Evolutionary conservation across 345 rosid genomes (phyloP).

Genomic region (Syzygium aromaticum): DNA sequence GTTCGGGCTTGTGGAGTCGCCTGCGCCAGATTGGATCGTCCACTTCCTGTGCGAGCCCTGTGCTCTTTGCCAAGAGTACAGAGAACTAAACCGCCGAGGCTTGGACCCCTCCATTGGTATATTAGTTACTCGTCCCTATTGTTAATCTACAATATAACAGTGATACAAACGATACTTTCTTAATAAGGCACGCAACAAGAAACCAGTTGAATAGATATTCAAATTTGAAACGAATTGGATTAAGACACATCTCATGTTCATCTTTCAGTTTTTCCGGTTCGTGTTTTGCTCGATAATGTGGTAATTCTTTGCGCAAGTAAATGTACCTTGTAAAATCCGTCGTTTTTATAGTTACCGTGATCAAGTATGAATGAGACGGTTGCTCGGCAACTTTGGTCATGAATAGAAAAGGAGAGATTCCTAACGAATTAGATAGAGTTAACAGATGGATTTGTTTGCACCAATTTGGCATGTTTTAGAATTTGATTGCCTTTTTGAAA

Average conservation of each 20-base stretch:
- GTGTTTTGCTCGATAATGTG: too few species aligned
- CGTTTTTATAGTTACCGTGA: too few species aligned
- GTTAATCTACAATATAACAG: not conserved
- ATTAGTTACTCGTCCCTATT: not conserved
- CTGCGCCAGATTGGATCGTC: slow-evolving; percentile 54
- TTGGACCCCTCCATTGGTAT: slow-evolving; percentile 57
- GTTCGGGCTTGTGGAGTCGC: slow-evolving; percentile 52
- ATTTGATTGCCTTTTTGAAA: too few species aligned
- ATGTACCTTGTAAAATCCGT: too few species aligned
- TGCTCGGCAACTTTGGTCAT: too few species aligned
- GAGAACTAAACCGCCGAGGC: slow-evolving; percentile 61
- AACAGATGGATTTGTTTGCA: too few species aligned
- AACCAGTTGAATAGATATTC: not conserved
- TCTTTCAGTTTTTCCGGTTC: too few species aligned
- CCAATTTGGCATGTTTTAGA: too few species aligned
- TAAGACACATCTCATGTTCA: not conserved
- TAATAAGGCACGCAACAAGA: not conserved
- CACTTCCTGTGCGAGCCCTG: slow-evolving; percentile 56
- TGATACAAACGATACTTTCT: not conserved
- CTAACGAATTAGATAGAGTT: too few species aligned
- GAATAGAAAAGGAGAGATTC: too few species aligned
- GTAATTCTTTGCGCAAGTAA: too few species aligned
- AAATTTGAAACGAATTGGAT: not conserved
- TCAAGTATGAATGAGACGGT: too few species aligned
- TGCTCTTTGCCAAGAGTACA: slow-evolving; percentile 68